Evolutionary conservation across 164 flowering plant species (phyloP).

Genomic region (Liquidambar formosana): DNA sequence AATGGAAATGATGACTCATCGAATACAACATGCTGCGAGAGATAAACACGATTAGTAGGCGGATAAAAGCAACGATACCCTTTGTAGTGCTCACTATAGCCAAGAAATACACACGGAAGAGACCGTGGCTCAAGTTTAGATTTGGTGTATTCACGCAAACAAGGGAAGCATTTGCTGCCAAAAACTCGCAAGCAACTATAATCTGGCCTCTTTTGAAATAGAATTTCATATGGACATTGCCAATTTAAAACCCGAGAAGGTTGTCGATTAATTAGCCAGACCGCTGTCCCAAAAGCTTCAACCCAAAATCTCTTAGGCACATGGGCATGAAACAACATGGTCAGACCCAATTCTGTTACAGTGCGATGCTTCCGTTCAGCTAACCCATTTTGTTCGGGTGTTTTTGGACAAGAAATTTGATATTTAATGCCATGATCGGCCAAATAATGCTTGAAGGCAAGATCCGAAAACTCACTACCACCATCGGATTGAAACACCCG

Average conservation of each 20-base stretch:
- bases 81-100: neutral
- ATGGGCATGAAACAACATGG: neutral
- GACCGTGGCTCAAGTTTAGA: neutral
- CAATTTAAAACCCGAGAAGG: neutral
- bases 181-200: neutral
- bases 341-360: neutral
- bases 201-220: neutral
- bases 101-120: neutral
- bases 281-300: neutral
- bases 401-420: neutral
- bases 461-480: neutral
- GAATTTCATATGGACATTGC: neutral
- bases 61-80: neutral
- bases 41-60: neutral
- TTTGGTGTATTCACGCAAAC: neutral
- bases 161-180: neutral
- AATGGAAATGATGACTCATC: neutral
- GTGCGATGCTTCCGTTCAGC: neutral
- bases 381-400: constrained; percentile 9
- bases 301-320: neutral
- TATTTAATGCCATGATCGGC: neutral
- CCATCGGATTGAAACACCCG: neutral
- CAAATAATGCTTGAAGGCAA: neutral
- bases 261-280: neutral
- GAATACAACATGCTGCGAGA: neutral